These are phyloP conservation scores for Ogataea hybrid DNA, from an alignment of 1,139 yeast species.

Conservation along the genomic window DNA sequence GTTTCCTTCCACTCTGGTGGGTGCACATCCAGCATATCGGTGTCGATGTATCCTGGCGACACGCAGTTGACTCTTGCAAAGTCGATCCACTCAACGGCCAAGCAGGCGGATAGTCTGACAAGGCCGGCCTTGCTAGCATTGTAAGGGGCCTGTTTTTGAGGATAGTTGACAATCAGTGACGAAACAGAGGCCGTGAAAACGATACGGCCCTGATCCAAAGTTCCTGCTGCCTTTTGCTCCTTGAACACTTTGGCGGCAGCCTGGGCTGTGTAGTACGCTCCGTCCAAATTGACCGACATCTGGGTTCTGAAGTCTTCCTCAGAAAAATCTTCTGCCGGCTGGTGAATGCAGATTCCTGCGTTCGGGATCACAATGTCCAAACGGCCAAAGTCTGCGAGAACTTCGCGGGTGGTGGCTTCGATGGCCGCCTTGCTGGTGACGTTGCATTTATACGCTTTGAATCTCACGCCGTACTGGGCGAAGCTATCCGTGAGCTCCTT, in stretches of 20 bases:
- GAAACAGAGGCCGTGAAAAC: constrained; percentile 86
- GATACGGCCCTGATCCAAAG: constrained; percentile 56
- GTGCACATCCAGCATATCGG: constrained; percentile 61
- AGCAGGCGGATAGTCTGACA: constrained; percentile 67
- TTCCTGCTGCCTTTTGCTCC: constrained; percentile 40
- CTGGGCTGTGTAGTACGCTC: constrained; percentile 72
- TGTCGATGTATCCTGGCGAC: constrained; percentile 79
- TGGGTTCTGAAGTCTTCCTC: constrained; percentile 32
- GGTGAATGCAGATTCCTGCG: constrained; percentile 75
- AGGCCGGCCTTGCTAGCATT: constrained; percentile 87
- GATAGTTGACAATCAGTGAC: constrained; percentile 79
- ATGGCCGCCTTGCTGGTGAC: constrained; percentile 44
- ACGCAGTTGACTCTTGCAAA: constrained; percentile 81
- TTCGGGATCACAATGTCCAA: constrained; percentile 82
- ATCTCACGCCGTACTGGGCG: constrained; percentile 44
- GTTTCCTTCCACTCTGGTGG: constrained; percentile 47
- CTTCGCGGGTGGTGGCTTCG: constrained; percentile 39
- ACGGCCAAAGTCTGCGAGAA: constrained; percentile 54
- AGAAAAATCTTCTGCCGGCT: constrained; percentile 14
- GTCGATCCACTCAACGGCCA: constrained; percentile 87
- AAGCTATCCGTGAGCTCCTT: constrained; percentile 39
- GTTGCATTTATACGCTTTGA: constrained; percentile 48
- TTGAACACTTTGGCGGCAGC: constrained; percentile 66
- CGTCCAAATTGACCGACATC: constrained; percentile 65
- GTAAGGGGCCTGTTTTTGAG: constrained; percentile 83